Evolutionary conservation across 169 alveolate species (phyloP).

Genomic region (Eimeria necatrix): DNA sequence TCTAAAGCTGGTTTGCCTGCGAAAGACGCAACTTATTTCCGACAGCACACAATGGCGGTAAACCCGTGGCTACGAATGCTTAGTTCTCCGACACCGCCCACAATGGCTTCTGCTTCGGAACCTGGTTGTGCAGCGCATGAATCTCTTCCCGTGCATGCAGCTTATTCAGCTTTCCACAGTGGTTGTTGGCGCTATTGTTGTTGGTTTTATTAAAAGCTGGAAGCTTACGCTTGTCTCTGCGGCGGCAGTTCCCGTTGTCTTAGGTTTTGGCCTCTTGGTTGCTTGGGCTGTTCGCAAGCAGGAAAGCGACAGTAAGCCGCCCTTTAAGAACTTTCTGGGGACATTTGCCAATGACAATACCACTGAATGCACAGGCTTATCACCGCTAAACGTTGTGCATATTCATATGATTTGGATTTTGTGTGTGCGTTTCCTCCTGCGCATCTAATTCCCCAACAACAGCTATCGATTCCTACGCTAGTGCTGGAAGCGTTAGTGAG

Average conservation of each 20-base stretch:
- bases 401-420: neutral
- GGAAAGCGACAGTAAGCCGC: constrained; percentile 10
- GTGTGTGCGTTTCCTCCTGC: neutral
- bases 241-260: constrained; percentile 52
- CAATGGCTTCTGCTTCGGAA: too few relatives aligned
- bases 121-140: too few relatives aligned
- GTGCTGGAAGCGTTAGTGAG: constrained; percentile 80
- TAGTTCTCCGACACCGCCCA: too few relatives aligned
- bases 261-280: constrained; percentile 6
- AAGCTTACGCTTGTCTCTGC: constrained; percentile 56
- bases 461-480: constrained; percentile 49
- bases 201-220: constrained; percentile 60
- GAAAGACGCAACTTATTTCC: too few relatives aligned
- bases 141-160: neutral
- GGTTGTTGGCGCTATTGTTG: neutral
- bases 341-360: neutral
- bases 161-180: neutral
- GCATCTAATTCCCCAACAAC: neutral
- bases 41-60: too few relatives aligned
- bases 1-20: too few relatives aligned
- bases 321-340: neutral
- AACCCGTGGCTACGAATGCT: too few relatives aligned
- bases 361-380: too few relatives aligned
- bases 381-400: neutral
- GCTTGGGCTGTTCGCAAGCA: constrained; percentile 57